These are phyloP conservation scores for Voacanga thouarsii DNA, from an alignment of 257 asterid genomes.

Conservation along the genomic window DNA sequence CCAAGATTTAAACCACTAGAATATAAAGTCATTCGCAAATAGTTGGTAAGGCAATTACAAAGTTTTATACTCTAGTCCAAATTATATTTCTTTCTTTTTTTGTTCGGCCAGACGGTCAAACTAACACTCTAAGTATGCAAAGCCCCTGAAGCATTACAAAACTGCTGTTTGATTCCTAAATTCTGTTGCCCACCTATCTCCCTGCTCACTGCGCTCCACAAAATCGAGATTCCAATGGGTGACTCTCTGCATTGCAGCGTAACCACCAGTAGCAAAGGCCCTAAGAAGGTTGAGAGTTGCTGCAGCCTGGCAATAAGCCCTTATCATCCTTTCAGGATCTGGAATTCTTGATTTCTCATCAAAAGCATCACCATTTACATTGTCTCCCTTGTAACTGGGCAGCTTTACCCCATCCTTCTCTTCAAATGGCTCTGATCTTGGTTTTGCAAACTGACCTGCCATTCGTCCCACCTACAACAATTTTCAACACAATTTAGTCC, in stretches of 20 bases:
- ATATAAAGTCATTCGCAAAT: background rate
- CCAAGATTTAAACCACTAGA: background rate
- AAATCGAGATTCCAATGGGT: constrained; percentile 86
- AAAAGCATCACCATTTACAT: constrained; percentile 69
- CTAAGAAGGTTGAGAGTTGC: constrained; percentile 81
- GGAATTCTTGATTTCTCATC: constrained; percentile 65
- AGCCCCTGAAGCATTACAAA: background rate
- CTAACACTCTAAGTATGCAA: background rate
- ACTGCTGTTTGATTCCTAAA: background rate
- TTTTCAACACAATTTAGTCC: constrained; percentile 11
- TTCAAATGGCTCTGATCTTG: constrained; percentile 61
- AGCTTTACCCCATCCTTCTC: constrained; percentile 70
- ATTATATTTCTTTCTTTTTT: background rate
- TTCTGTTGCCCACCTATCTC: constrained; percentile 54
- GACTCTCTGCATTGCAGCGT: constrained; percentile 90
- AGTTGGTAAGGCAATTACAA: background rate
- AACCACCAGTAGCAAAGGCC: constrained; percentile 88
- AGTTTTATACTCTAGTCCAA: background rate
- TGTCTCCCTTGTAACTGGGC: constrained; percentile 84
- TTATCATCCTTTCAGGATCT: constrained; percentile 75
- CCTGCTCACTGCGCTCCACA: constrained; percentile 81
- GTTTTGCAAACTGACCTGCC: constrained; percentile 89
- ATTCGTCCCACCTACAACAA: constrained; percentile 66
- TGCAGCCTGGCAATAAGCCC: constrained; percentile 86
- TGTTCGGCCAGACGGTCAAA: background rate